These are phyloP conservation scores for Penicillium mononematosum DNA, from an alignment of 495 filamentous ascomycete species.

Conservation along the genomic window DNA sequence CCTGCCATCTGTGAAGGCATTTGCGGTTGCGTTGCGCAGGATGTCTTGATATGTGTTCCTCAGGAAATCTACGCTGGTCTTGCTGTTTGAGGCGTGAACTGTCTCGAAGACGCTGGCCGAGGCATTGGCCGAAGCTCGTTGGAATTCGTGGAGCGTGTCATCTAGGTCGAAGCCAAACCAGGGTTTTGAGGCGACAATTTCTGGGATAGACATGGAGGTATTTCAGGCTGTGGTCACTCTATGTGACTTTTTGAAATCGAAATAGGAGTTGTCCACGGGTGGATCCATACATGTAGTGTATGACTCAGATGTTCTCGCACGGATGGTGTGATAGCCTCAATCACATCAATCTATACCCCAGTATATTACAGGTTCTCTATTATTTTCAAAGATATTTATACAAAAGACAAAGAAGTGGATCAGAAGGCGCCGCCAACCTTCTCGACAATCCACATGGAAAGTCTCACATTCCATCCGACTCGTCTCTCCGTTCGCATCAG, in stretches of 20 bases:
- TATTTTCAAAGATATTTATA: slow-evolving; percentile 12
- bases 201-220: slow-evolving; percentile 2
- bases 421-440: slow-evolving; percentile 68
- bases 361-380: slow-evolving; percentile 9
- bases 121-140: slow-evolving; percentile 31
- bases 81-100: slow-evolving; percentile 8
- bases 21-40: slow-evolving; percentile 28
- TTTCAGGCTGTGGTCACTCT: not conserved
- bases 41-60: slow-evolving; percentile 26
- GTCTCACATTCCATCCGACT: slow-evolving; percentile 78
- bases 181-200: slow-evolving; percentile 15
- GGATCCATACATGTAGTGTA: not conserved
- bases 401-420: slow-evolving; percentile 15
- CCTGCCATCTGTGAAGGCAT: slow-evolving; percentile 38
- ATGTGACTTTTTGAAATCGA: not conserved
- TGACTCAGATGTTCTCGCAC: slow-evolving; percentile 3
- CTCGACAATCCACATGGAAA: slow-evolving; percentile 88
- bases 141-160: slow-evolving; percentile 45
- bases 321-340: slow-evolving; percentile 2
- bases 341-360: not conserved
- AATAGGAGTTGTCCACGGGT: not conserved
- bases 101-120: slow-evolving; percentile 25
- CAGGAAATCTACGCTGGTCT: slow-evolving; percentile 17
- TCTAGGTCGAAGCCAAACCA: slow-evolving; percentile 47
- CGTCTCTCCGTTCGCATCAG: slow-evolving; percentile 75